phyloP scores from a whole-genome alignment of 2,329 filamentous ascomycete species.

The Furcasterigmium sp. region DNA sequence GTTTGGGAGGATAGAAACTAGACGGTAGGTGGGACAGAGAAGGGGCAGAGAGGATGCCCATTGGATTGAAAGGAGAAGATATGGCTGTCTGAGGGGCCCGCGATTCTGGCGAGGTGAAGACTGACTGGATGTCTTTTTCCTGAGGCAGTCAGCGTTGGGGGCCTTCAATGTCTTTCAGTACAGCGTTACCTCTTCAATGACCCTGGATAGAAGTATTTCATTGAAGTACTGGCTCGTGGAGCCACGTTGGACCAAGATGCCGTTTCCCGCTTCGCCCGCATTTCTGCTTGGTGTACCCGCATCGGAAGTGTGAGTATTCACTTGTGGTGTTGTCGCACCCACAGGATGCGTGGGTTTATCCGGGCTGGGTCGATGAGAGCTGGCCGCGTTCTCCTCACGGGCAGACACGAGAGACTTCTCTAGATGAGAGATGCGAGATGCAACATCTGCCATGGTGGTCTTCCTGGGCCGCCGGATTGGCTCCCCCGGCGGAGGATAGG shows the following conservation, averaged over 20 bases:
- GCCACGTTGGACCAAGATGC: constrained; percentile 24
- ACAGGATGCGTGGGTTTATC: too few relatives aligned
- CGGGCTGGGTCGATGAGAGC: too few relatives aligned
- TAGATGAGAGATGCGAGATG: constrained; percentile 26
- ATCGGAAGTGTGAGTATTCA: background rate
- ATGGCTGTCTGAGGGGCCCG: background rate
- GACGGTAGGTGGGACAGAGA: constrained; percentile 10
- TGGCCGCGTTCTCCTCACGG: background rate
- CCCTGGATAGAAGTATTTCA: constrained; percentile 26
- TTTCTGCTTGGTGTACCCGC: background rate
- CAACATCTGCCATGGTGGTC: constrained; percentile 24
- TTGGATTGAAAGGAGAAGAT: constrained; percentile 21
- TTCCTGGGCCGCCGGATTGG: constrained; percentile 16
- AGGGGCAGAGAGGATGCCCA: constrained; percentile 24
- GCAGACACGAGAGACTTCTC: constrained; percentile 20
- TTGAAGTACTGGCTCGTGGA: constrained; percentile 29
- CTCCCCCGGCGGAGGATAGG: constrained; percentile 20
- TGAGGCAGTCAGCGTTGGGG: constrained; percentile 4
- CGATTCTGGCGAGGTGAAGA: constrained; percentile 10
- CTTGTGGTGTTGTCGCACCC: background rate
- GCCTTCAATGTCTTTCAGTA: background rate
- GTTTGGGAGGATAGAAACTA: constrained; percentile 18
- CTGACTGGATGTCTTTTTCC: constrained; percentile 15
- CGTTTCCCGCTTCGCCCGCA: constrained; percentile 6
- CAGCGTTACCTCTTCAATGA: constrained; percentile 23